Base-by-base conservation (phyloP, 139 green algal genomes). In the Klebsormidium nitens region DNA sequence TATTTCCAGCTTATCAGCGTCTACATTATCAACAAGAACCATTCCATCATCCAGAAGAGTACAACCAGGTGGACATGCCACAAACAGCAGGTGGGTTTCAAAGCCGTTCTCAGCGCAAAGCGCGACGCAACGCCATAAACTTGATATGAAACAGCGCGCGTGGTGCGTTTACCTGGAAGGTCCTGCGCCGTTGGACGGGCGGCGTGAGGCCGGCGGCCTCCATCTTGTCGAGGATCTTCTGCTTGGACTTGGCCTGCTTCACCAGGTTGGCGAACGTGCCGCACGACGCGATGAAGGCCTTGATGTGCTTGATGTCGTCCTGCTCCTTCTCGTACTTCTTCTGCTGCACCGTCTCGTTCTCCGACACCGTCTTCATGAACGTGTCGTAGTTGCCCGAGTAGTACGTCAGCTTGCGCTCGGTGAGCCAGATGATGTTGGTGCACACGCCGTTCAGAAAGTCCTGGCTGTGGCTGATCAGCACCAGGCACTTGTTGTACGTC, bases 401-500 rank as follows among this genome's bases (percentile, higher is more conserved):
- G 63, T 88, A 89, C n/a, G 83, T 88, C 39, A 98, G 84, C 86
- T 91, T 83, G 80, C 93, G n/a, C 60, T 93, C 81, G 38, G 90
- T 86, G 81, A 97, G 87, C 74, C 90, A 87, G 44, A 97, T 91
- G 78, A 96, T 97, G 85, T 97, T 93, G 65, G 93, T 97, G 82
- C 90, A 96, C 29, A 98, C 92, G 48, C 88, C 89, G 77, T 98
- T 96, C 6, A 98, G 81, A 76, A 97, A 97, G 80, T 97, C 92
- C 81, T 96, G 87, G 29, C 61, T 95, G 84, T 97, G 92, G 0
- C 81, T 91, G 17, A 97, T 85, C 32, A 97, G 64, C 44, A 98
- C 77, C 49, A 97, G 82, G 71, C 91, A 93, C 71, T 90, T 88
- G 52, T 91, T 90, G 78, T 91, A 97, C 26, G 91, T 90, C 47